These are phyloP conservation scores for Pseudisothecium myosuroides DNA, from an alignment of 225 moss, liverwort and hornwort species.

Conservation along the genomic window DNA sequence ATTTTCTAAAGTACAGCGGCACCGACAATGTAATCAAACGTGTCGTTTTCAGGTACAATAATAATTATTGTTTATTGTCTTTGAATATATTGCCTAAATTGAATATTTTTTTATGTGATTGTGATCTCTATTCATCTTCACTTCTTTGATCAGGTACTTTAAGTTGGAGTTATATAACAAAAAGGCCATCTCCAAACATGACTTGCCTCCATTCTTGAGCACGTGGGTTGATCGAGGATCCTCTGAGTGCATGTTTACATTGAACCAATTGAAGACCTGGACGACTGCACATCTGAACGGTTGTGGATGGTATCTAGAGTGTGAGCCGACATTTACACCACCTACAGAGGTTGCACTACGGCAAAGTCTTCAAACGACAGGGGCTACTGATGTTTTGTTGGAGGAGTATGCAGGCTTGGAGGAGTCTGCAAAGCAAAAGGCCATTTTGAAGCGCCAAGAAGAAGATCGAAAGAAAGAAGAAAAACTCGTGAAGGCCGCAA, in stretches of 20 bases:
- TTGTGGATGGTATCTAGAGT: background rate
- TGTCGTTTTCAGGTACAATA: background rate
- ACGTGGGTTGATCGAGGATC: background rate
- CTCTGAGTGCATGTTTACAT: background rate
- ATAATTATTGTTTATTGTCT: too few species aligned
- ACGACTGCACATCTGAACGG: background rate
- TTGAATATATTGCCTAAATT: too few species aligned
- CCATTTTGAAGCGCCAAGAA: background rate
- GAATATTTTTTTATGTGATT: background rate
- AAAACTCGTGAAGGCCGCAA: fast-evolving
- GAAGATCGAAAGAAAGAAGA: background rate
- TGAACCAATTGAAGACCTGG: background rate
- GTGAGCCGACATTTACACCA: background rate
- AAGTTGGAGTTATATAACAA: background rate
- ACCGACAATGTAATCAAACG: background rate
- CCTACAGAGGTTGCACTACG: fast-evolving
- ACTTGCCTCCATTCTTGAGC: background rate
- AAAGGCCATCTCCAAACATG: background rate
- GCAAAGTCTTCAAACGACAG: background rate
- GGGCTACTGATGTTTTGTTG: too few species aligned
- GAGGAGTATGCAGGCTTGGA: background rate
- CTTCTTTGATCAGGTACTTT: background rate
- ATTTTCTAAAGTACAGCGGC: background rate
- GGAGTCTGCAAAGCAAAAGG: background rate
- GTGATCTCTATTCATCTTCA: too few species aligned